Conservation (phyloP, 495 filamentous ascomycete genomes). For the Ascobolus immersus region DNA sequence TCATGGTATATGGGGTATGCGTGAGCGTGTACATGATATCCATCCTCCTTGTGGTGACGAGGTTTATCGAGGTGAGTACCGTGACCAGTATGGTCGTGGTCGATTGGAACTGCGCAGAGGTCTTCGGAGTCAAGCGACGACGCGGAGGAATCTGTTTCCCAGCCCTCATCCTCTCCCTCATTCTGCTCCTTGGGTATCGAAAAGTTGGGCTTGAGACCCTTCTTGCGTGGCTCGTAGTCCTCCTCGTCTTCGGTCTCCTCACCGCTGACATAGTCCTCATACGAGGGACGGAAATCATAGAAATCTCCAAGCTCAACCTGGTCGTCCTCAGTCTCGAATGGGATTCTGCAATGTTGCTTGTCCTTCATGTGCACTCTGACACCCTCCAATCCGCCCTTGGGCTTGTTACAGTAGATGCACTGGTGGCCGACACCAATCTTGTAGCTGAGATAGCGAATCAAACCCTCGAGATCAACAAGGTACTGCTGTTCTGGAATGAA, state of each 20-base stretch:
- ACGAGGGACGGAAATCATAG: constrained; percentile 90
- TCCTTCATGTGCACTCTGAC: constrained; percentile 92
- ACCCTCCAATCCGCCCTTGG: constrained; percentile 43
- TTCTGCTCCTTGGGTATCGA: constrained; percentile 17
- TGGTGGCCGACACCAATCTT: constrained; percentile 54
- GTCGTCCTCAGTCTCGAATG: constrained; percentile 68
- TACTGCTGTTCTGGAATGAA: constrained; percentile 79
- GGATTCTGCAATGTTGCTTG: constrained; percentile 87
- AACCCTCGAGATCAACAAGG: constrained; percentile 52
- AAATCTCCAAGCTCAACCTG: constrained; percentile 91
- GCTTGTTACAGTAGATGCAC: constrained; percentile 62
- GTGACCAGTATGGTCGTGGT: constrained; percentile 41
- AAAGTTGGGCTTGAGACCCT: constrained; percentile 30
- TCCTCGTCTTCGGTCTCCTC: constrained; percentile 30
- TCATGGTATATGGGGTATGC: constrained; percentile 45
- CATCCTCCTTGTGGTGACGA: constrained; percentile 40
- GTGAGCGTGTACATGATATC: constrained; percentile 47
- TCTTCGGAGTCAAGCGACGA: constrained; percentile 61
- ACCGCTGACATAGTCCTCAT: constrained; percentile 49
- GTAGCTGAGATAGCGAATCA: constrained; percentile 47
- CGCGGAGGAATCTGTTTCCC: constrained; percentile 78
- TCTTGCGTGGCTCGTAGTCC: constrained; percentile 22
- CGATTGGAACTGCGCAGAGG: constrained; percentile 43
- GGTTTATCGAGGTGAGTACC: constrained; percentile 25
- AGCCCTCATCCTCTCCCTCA: constrained; percentile 37